Base-by-base conservation (phyloP, 345 rosid species). In the Viola odorata region DNA sequence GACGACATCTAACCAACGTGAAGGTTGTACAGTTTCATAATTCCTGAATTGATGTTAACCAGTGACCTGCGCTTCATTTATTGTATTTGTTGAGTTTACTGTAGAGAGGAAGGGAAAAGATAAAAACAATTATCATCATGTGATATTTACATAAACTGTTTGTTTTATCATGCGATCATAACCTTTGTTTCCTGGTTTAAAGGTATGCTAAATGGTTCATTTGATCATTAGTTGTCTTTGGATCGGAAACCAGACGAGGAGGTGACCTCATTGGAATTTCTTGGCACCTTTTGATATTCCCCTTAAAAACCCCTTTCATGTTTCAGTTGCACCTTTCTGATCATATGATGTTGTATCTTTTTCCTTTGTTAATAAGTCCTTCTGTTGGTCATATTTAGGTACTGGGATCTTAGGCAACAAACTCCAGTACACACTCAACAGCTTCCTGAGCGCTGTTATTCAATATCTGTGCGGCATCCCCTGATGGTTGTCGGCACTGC, bases 401-500 rank as follows among this genome's bases (percentile, higher is more conserved):
- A 91, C 60, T 95, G 98, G 99, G 99, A 91, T 73, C 72, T 80
- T 1, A 95, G 99, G 72, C 97, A 91, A 78, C 47, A 76, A 40
- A 88, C 72, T 74, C 96, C 98, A 12, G 96, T 81, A 62, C 98
- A 91, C 70, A 86, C 88, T 44, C 99, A 91, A 73, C 96, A 79
- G 62, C 97, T 95, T 68, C 95, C 98, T 55, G 99, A 95, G 36
- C 91, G 96, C 61, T 88, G 96, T 63, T 88, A 86, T 80, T 76
- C 96, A 3, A 79, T 91, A 63, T 67, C 97, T 4, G 98, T 91
- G 64, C 88, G 80, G 57, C 71, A 95, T 75, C 96, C 95, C 36
- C 76, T 91, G 69, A 91, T 95, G 99, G 96, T 95, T 73, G 98
- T 91, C 41, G 99, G 87, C 41, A 91, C 99, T 62, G 99, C 98